Evolutionary conservation across 179 eudicot genomes (phyloP).

Genomic region (Carnegiea gigantea): DNA sequence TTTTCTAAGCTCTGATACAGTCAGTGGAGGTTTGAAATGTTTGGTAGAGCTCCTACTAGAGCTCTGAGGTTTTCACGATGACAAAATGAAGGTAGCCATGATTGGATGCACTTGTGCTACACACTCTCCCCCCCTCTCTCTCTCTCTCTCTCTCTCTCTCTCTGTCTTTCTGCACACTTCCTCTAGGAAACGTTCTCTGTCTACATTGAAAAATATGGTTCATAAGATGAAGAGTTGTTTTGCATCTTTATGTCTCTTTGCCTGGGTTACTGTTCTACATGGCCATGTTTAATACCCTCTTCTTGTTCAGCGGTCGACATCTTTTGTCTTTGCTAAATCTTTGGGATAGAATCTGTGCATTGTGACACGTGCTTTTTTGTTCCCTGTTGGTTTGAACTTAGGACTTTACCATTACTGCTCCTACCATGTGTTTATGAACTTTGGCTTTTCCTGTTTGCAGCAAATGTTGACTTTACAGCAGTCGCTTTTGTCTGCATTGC

Average conservation of each 20-base stretch:
- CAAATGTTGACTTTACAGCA: conserved; percentile 80
- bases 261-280: background rate
- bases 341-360: background rate
- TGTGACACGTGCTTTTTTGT: background rate
- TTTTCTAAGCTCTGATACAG: background rate
- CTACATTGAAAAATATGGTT: background rate
- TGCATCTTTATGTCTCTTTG: background rate
- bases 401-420: background rate
- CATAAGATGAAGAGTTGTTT: background rate
- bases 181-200: background rate
- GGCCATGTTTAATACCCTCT: background rate
- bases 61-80: background rate
- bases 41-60: background rate
- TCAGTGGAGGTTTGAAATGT: background rate
- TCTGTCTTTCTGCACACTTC: background rate
- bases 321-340: background rate
- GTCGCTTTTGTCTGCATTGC: conserved; percentile 56
- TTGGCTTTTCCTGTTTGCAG: conserved; percentile 41
- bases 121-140: background rate
- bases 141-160: background rate
- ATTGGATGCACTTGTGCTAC: background rate
- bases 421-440: background rate
- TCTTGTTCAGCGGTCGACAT: background rate
- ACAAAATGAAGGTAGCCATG: background rate
- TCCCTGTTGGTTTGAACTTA: background rate